Evolutionary conservation across 1,139 yeast genomes (phyloP), one percentile per base, ranked within the genome.

Genomic region (Yamadazyma spencermartinsiae): DNA sequence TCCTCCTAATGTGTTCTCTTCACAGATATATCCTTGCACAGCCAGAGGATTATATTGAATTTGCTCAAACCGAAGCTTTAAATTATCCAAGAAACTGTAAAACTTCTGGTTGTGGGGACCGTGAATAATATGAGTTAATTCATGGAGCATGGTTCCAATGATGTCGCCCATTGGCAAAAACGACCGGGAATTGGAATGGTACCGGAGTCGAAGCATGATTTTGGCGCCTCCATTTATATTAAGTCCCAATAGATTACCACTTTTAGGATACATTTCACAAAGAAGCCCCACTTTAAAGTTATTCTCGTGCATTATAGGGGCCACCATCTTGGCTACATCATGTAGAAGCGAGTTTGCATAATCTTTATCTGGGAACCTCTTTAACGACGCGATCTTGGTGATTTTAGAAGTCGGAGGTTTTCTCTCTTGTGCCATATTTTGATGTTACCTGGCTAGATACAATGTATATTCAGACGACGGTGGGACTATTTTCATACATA

Each of bases 131-230:
- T 92, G 98, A 2, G 89, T 78, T 33, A 92, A 66, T 57, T 92
- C 98, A 58, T 92, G 98, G 9, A 92, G 66, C 79, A 89, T 76
- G 0, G 96, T 88, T 0, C 90, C 96, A 12, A 90, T 56, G 2
- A 89, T 63, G 38, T 80, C 82, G 11, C 82, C 78, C 59, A 84
- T 65, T 1, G 90, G 83, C 18, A 80, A 61, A 55, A 90, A 89
- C 60, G 62, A 64, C 21, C 65, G 53, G 27, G 76, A 77, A 53
- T 84, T 77, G 17, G 68, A 60, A 15, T 80, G 76, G 31, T 75
- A 75, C 40, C 98, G 65, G 34, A 92, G 65, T 40, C 98, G 61
- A 9, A 92, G 54, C 58, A 85, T 73, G 15, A 92, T 81, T 58
- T 85, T 86, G 45, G 68, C 70, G 1, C 98, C 98, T n/a, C 64